Conservation (phyloP, 2,329 filamentous ascomycete genomes). For the Diaporthe nobilis region DNA sequence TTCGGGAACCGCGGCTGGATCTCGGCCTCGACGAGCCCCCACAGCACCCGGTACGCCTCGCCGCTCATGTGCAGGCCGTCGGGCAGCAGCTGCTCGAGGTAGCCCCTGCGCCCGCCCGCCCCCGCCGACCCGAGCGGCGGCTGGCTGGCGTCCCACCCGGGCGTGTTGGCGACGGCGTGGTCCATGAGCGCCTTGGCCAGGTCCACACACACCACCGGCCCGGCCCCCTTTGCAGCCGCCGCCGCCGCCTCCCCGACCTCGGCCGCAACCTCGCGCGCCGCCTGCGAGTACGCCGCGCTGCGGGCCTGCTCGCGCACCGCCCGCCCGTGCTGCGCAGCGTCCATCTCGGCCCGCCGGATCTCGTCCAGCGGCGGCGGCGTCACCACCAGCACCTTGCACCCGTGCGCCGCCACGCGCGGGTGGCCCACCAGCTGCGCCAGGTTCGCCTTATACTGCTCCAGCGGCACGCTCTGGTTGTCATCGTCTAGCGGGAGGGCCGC, state of each 20-base stretch:
- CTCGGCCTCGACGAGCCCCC: constrained; percentile 61
- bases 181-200: constrained; percentile 85
- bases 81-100: constrained; percentile 65
- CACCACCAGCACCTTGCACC: constrained; percentile 81
- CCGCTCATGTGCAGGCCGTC: constrained; percentile 72
- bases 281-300: constrained; percentile 70
- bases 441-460: constrained; percentile 83
- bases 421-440: constrained; percentile 80
- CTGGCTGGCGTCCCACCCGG: constrained; percentile 64
- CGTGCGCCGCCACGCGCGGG: constrained; percentile 76
- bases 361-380: constrained; percentile 89
- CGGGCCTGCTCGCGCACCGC: constrained; percentile 59
- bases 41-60: constrained; percentile 68
- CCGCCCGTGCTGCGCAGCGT: constrained; percentile 51
- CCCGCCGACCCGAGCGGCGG: constrained; percentile 65
- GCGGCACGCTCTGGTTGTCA: constrained; percentile 81
- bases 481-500: constrained; percentile 75
- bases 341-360: constrained; percentile 70
- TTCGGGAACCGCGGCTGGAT: constrained; percentile 61
- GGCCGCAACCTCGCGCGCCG: constrained; percentile 76
- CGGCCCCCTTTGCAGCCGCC: constrained; percentile 74
- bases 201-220: constrained; percentile 80
- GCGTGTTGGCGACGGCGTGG: constrained; percentile 72
- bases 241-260: constrained; percentile 75
- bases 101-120: constrained; percentile 64